Evolutionary conservation across 257 asterid species (phyloP).

Genomic region (Knoxia roxburghii): DNA sequence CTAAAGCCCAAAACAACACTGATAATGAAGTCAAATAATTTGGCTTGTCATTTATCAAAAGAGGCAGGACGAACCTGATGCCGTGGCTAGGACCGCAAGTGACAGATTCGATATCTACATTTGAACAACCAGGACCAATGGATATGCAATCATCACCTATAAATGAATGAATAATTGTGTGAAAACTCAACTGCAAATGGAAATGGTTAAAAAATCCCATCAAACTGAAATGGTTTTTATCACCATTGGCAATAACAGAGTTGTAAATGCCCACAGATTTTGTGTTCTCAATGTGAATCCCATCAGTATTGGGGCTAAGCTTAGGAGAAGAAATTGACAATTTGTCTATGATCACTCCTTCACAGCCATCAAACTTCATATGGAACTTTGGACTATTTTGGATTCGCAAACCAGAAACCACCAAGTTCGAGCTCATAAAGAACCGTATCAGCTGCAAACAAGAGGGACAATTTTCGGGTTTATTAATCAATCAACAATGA

Average conservation of each 20-base stretch:
- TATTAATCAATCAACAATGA: background rate
- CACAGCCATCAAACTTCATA: slow-evolving; percentile 83
- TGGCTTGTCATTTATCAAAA: slow-evolving; percentile 4
- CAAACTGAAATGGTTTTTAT: no score
- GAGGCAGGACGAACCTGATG: slow-evolving; percentile 50
- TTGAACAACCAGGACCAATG: slow-evolving; percentile 82
- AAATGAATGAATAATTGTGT: background rate
- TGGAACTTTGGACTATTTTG: slow-evolving; percentile 90
- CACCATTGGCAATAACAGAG: slow-evolving; percentile 73
- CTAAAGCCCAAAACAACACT: no score
- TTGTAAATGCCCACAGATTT: slow-evolving; percentile 73
- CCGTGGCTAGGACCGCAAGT: slow-evolving; percentile 99
- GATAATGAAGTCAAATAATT: background rate
- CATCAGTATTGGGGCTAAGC: slow-evolving; percentile 91
- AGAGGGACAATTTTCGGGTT: background rate
- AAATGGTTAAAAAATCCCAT: no score
- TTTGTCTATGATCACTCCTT: slow-evolving; percentile 57
- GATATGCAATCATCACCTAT: slow-evolving; percentile 96
- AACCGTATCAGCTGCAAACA: slow-evolving; percentile 63
- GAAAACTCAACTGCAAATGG: background rate
- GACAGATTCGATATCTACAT: slow-evolving; percentile 74
- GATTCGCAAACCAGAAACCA: slow-evolving; percentile 53
- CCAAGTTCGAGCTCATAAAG: slow-evolving; percentile 87
- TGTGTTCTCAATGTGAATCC: slow-evolving; percentile 83
- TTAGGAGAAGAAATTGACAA: slow-evolving; percentile 81